Conservation (phyloP, 2,329 filamentous ascomycete genomes). For the Fusarium falciforme region DNA sequence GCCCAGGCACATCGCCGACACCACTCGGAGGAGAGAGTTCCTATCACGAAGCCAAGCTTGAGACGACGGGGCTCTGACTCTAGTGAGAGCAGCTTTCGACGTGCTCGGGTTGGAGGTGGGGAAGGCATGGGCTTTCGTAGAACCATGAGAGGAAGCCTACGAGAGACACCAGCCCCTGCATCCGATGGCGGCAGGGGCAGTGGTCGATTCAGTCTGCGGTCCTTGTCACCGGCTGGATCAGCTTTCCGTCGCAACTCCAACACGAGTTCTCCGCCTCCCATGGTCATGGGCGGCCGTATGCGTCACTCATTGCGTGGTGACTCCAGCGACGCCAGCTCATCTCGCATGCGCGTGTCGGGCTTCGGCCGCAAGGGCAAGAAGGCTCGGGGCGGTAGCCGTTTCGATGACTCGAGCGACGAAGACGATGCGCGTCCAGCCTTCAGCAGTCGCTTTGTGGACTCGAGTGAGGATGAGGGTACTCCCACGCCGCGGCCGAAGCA, state of each 20-base stretch:
- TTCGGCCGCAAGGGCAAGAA: constrained; percentile 54
- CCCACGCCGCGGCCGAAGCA: constrained; percentile 36
- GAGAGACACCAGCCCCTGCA: constrained; percentile 33
- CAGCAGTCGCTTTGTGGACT: constrained; percentile 75
- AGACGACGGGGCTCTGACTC: constrained; percentile 70
- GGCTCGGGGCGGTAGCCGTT: constrained; percentile 65
- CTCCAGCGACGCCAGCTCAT: constrained; percentile 50
- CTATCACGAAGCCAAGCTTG: constrained; percentile 50
- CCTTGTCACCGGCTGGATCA: constrained; percentile 74
- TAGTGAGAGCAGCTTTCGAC: constrained; percentile 86
- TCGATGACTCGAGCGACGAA: constrained; percentile 80
- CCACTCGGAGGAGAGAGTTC: constrained; percentile 40
- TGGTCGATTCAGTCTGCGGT: constrained; percentile 77
- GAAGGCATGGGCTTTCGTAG: constrained; percentile 73
- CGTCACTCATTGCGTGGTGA: constrained; percentile 59
- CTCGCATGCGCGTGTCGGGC: constrained; percentile 55
- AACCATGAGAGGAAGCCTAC: constrained; percentile 71
- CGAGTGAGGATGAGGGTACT: constrained; percentile 72
- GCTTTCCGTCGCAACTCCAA: constrained; percentile 58
- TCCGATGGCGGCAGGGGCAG: constrained; percentile 51
- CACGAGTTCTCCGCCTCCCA: constrained; percentile 50
- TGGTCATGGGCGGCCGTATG: constrained; percentile 54
- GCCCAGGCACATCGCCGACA: constrained; percentile 38
- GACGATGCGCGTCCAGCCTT: constrained; percentile 47
- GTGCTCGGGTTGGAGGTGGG: constrained; percentile 61